phyloP scores from a whole-genome alignment of 129 eudicot genomes.

The Cynara cardunculus region DNA sequence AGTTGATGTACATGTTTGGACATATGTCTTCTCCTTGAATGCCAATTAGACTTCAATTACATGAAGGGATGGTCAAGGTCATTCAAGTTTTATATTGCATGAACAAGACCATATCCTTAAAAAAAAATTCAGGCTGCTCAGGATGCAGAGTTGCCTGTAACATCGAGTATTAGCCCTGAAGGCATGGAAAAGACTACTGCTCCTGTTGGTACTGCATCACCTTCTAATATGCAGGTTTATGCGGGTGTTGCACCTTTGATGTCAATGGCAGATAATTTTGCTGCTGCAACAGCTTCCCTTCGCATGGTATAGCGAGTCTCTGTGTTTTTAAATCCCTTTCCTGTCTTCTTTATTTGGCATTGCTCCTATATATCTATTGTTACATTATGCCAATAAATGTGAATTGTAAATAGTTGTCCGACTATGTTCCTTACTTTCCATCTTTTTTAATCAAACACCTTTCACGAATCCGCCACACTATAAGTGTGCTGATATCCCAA shows the following conservation, averaged over 20 bases:
- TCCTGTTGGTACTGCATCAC: slow-evolving; percentile 44
- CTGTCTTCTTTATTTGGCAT: neutral
- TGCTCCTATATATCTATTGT: neutral
- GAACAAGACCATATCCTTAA: no score
- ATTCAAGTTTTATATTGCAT: no score
- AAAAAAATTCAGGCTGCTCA: slow-evolving; percentile 76
- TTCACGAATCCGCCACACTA: no score
- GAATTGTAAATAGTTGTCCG: neutral
- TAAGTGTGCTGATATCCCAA: no score
- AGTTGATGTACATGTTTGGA: no score
- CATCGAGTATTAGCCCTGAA: slow-evolving; percentile 46
- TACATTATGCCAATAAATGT: neutral
- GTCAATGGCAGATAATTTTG: slow-evolving; percentile 59
- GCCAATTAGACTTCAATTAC: no score
- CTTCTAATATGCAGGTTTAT: slow-evolving; percentile 49
- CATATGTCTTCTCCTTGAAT: no score
- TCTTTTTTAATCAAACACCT: neutral
- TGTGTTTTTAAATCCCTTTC: slow-evolving; percentile 7
- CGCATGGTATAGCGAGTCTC: no score
- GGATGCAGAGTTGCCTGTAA: no score
- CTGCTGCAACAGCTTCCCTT: slow-evolving; percentile 79
- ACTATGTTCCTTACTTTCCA: neutral
- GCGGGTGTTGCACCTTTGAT: slow-evolving; percentile 43
- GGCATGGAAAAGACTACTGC: slow-evolving; percentile 40
- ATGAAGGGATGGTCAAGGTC: no score